phyloP scores from a whole-genome alignment of 768 basidiomycete species.

The Infundibulicybe gibba region DNA sequence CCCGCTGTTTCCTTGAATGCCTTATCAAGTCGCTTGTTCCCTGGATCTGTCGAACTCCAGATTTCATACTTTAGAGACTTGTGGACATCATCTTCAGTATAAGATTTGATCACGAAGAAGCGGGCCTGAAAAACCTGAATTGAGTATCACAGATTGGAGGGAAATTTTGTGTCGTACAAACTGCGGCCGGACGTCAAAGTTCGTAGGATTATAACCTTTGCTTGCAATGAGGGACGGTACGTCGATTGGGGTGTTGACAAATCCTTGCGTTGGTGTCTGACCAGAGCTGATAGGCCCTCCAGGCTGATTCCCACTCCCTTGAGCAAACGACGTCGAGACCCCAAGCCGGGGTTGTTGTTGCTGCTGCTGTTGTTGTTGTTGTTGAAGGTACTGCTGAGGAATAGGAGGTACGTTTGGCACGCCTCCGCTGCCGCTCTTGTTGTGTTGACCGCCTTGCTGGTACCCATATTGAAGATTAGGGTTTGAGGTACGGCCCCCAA shows the following conservation, averaged over 20 bases:
- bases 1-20: conserved; percentile 95
- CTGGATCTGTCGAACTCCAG: conserved; percentile 96
- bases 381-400: conserved; percentile 70
- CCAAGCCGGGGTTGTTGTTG: conserved; percentile 40
- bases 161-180: conserved; percentile 48
- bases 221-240: conserved; percentile 79
- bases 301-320: conserved; percentile 19
- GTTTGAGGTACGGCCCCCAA: conserved; percentile 59
- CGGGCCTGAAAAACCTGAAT: conserved; percentile 53
- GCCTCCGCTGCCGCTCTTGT: conserved; percentile 26
- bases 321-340: conserved; percentile 30
- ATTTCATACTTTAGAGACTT: conserved; percentile 98
- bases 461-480: conserved; percentile 67
- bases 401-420: conserved; percentile 72
- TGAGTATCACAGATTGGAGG: conserved; percentile 3
- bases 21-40: conserved; percentile 95
- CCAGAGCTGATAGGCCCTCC: conserved; percentile 21
- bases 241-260: conserved; percentile 72
- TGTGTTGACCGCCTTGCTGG: conserved; percentile 38
- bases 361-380: conserved; percentile 57
- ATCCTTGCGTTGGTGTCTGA: conserved; percentile 40
- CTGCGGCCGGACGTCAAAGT: conserved; percentile 76
- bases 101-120: conserved; percentile 98
- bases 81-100: conserved; percentile 98
- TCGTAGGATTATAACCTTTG: conserved; percentile 89